Base-by-base conservation (phyloP, 1,284 basidiomycete genomes). In the Tilletia indica region DNA sequence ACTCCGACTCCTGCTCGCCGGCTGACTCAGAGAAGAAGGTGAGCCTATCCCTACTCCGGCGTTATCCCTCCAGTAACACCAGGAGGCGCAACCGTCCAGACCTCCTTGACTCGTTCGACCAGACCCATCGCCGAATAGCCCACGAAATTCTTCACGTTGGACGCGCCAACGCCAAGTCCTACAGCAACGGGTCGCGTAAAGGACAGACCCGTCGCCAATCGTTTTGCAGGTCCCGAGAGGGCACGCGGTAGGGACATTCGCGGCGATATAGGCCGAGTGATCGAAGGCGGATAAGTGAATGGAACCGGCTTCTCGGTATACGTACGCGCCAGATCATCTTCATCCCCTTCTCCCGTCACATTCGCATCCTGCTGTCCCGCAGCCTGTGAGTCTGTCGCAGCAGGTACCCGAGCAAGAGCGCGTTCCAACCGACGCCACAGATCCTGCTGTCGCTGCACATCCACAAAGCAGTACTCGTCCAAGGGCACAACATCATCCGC, bases 381-480 rank as follows among this genome's bases (percentile, higher is more conserved):
- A 8, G 42, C 6, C 14, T 45, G 42, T 19, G 19, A 21, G 9
- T 16, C 25, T 34, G 58, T 8, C 25, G 25, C 31, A n/a, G 58
- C 21, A 45, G 42, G 42, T 9, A 63, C 9, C 9, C 51, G 51
- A 31, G 51, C 19, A n/a, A 54, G 19, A 8, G 58, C 58, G 11
- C 25, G 36, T 31, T 63, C 58, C 21, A 63, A 31, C 25, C 58
- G 58, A 31, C 34, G 58, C 58, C 58, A 63, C 25, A 63, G 4
- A 1, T 63, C 58, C 11, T 63, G 58, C 58, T 63, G 58, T 31
- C 58, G 21, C 58, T 63, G 58, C 8, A 63, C 21, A 38, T 63
- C 58, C 25, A 63, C 58, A 63, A 63, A 63, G 58, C 36, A 63
- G 58, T 63, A 63, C 36, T 63, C 58, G 36, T 63, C 58, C 12